Evolutionary conservation across 83 land plant genomes (phyloP).

Genomic region (Thuja plicata): DNA sequence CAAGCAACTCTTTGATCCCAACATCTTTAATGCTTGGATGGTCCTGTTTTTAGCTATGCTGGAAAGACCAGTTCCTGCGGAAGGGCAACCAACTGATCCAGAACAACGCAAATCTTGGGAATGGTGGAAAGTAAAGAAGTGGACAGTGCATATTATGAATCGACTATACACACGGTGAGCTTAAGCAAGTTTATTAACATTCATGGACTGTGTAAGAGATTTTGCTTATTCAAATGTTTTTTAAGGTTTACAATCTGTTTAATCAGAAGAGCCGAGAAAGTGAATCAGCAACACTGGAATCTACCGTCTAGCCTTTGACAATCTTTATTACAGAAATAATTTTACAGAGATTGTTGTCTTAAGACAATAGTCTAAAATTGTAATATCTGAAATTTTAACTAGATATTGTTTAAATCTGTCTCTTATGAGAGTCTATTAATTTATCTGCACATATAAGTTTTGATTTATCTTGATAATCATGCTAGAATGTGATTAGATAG

Average conservation of each 20-base stretch:
- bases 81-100: constrained; percentile 93
- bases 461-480: not conserved
- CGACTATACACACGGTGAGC: constrained; percentile 89
- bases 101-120: constrained; percentile 93
- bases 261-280: not conserved
- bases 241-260: not conserved
- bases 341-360: not conserved
- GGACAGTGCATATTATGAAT: constrained; percentile 96
- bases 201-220: not conserved
- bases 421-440: not conserved
- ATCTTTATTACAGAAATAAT: not conserved
- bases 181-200: not conserved
- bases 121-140: constrained; percentile 99
- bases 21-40: constrained; percentile 93
- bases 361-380: not conserved
- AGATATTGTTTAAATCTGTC: not conserved
- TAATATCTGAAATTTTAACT: not conserved
- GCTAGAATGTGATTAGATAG: not conserved
- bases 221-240: not conserved
- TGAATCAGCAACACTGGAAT: not conserved
- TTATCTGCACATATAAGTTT: not conserved
- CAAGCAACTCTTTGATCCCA: constrained; percentile 80
- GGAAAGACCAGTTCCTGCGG: constrained; percentile 93
- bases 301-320: not conserved
- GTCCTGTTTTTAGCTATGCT: constrained; percentile 72